Evolutionary conservation across 1,284 basidiomycete genomes (phyloP).

Genomic region (Sporisorium iseilematis-ciliati): DNA sequence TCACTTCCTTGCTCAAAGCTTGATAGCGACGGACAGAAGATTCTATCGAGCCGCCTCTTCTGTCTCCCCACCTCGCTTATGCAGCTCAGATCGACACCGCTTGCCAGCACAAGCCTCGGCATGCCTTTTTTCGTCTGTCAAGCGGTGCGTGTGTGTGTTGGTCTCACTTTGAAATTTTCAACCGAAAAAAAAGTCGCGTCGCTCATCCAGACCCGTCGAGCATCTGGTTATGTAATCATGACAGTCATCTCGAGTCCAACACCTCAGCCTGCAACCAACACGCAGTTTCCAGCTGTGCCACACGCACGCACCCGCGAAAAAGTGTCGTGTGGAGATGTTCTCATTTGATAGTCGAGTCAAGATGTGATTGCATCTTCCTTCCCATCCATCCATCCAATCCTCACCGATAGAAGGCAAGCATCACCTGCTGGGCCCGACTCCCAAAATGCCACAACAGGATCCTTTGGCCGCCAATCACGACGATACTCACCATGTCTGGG

Average conservation of each 20-base stretch:
- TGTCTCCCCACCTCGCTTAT: constrained; percentile 25
- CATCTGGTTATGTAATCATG: constrained; percentile 29
- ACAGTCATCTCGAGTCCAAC: constrained; percentile 1
- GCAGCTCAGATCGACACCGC: constrained; percentile 19
- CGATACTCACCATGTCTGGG: constrained; percentile 33
- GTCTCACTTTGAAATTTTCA: constrained; percentile 18
- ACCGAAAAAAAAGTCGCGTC: background rate
- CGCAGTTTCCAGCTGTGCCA: constrained; percentile 1
- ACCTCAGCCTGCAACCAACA: constrained; percentile 11
- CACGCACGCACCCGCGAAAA: constrained; percentile 10
- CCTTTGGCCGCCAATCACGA: constrained; percentile 14
- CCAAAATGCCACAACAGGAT: constrained; percentile 30
- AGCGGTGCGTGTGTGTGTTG: constrained; percentile 15
- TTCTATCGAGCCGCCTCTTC: background rate
- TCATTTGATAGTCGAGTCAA: too few species aligned
- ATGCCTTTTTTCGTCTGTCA: background rate
- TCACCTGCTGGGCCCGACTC: background rate
- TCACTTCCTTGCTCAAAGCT: too few species aligned
- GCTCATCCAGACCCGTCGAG: too few species aligned
- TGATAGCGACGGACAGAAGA: background rate
- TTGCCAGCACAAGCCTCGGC: constrained; percentile 3
- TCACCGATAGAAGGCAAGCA: background rate
- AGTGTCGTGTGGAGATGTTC: constrained; percentile 8
- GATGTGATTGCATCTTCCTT: background rate
- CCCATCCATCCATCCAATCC: background rate